These are phyloP conservation scores for Fraxinus excelsior DNA, from an alignment of 257 asterid species.

Conservation along the genomic window DNA sequence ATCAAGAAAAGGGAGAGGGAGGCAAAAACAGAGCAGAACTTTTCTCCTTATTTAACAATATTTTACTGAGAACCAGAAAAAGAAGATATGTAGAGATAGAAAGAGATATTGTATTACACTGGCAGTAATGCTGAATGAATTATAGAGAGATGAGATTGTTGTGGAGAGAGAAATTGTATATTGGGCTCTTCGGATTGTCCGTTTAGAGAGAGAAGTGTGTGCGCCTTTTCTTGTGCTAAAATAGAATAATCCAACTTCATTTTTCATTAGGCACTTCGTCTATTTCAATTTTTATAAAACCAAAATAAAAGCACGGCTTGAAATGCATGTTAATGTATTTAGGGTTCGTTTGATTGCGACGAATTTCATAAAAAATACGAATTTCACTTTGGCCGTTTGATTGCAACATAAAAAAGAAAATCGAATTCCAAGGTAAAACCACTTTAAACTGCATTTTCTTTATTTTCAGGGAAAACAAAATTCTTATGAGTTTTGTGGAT, in stretches of 20 bases:
- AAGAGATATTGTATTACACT: background rate
- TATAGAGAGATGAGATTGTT: background rate
- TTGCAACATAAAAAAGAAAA: too few relatives aligned
- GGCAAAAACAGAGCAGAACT: background rate
- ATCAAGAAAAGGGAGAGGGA: background rate
- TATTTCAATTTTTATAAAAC: background rate
- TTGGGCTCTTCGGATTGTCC: slow-evolving; percentile 22
- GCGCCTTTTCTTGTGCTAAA: background rate
- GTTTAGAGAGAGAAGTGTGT: slow-evolving; percentile 5
- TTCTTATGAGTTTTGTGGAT: too few relatives aligned
- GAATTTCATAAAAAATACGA: too few relatives aligned
- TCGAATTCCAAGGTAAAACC: too few relatives aligned
- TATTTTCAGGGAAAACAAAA: too few relatives aligned
- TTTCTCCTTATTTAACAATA: background rate
- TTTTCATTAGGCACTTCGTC: background rate
- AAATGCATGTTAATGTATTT: background rate
- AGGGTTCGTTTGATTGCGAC: too few relatives aligned
- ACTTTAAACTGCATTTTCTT: too few relatives aligned
- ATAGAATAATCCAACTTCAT: background rate
- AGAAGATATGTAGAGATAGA: background rate
- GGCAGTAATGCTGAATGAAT: background rate
- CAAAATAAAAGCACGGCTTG: background rate
- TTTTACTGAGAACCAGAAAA: background rate
- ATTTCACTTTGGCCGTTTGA: too few relatives aligned
- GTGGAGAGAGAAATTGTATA: background rate